These are phyloP conservation scores for Perkinsus olseni DNA, from an alignment of 169 alveolate species.

Conservation along the genomic window DNA sequence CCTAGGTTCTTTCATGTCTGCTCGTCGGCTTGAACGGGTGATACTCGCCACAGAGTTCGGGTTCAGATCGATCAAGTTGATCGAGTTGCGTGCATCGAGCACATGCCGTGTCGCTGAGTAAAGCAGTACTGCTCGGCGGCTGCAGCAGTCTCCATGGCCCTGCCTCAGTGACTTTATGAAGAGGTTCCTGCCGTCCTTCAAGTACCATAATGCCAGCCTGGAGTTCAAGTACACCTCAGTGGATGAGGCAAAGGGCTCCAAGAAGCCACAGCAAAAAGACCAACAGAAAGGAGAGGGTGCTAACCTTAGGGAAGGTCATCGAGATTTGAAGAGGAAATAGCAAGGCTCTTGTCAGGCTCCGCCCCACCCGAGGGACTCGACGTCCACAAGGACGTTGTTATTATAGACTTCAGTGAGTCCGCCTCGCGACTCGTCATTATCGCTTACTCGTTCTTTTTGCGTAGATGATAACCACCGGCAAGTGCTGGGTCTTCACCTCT, in stretches of 20 bases:
- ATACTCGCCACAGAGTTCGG: neutral
- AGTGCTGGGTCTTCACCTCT: neutral
- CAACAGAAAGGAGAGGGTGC: too few relatives aligned
- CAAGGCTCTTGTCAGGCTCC: too few relatives aligned
- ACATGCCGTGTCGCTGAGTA: neutral
- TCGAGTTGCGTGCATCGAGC: neutral
- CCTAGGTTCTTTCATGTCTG: too few relatives aligned
- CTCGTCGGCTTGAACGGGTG: neutral
- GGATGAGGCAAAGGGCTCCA: neutral
- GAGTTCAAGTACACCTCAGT: neutral
- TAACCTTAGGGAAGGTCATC: neutral
- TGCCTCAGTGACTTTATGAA: neutral
- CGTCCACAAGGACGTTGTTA: neutral
- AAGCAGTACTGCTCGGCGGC: neutral
- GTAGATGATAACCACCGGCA: neutral
- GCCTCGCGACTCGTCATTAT: neutral
- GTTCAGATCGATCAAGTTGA: neutral
- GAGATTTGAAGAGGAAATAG: too few relatives aligned
- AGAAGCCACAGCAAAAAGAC: neutral
- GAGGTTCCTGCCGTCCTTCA: neutral
- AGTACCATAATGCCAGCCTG: neutral
- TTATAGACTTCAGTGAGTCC: neutral
- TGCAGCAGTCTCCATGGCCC: neutral
- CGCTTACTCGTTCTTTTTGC: too few relatives aligned
- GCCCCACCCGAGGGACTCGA: neutral